Conservation (phyloP, 1,284 basidiomycete species). For the Pseudozyma pruni region DNA sequence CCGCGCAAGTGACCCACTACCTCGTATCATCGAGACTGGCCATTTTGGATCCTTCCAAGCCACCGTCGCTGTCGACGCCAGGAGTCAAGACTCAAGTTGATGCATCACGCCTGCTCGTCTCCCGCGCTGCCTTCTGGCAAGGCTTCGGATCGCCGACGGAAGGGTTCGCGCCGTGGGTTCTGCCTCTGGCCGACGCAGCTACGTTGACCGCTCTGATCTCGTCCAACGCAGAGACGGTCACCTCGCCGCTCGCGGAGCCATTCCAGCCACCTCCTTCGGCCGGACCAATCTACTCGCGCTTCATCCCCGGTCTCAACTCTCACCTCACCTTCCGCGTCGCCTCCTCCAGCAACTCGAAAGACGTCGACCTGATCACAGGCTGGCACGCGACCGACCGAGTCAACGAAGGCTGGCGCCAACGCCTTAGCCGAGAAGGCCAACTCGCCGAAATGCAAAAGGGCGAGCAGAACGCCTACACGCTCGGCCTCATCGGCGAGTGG, state of each 20-base stretch:
- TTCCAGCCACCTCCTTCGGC: constrained; percentile 22
- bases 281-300: constrained; percentile 56
- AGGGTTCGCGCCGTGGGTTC: constrained; percentile 40
- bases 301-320: constrained; percentile 54
- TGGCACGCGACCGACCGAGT: constrained; percentile 65
- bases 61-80: constrained; percentile 3
- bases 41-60: constrained; percentile 36
- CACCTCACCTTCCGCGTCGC: constrained; percentile 58
- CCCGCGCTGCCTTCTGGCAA: constrained; percentile 61
- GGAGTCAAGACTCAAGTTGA: constrained; percentile 18
- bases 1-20: constrained; percentile 2
- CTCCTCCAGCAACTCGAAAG: constrained; percentile 38
- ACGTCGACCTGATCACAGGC: constrained; percentile 53
- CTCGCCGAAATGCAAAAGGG: constrained; percentile 43
- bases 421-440: constrained; percentile 51
- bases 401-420: constrained; percentile 62
- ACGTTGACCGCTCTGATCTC: constrained; percentile 20
- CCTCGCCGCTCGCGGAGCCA: constrained; percentile 15
- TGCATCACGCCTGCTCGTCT: constrained; percentile 27
- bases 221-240: constrained; percentile 19
- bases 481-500: constrained; percentile 63
- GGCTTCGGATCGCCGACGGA: constrained; percentile 35
- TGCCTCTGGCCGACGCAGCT: constrained; percentile 29
- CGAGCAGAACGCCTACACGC: constrained; percentile 30
- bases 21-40: constrained; percentile 38